Evolutionary conservation across 805 yeast species (phyloP).

Genomic region (Nakazawaea populi): DNA sequence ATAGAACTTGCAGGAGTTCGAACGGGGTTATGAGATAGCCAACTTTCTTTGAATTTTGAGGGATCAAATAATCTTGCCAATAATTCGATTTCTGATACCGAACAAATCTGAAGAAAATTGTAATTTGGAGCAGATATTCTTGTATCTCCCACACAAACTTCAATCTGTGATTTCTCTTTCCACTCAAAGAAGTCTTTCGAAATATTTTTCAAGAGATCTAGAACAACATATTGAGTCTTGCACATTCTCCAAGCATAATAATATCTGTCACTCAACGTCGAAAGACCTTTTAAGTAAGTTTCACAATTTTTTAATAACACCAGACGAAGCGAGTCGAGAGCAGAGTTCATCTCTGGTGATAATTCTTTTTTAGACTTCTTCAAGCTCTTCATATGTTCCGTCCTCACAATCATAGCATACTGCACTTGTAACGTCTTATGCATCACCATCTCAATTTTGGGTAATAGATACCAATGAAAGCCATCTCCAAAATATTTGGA

Average conservation of each 20-base stretch:
- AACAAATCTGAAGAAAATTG: constrained; percentile 14
- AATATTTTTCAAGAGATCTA: constrained; percentile 25
- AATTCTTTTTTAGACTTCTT: constrained; percentile 1
- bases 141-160: not conserved
- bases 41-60: not conserved
- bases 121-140: not conserved
- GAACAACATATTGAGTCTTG: constrained; percentile 44
- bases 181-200: not conserved
- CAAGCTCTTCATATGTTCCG: constrained; percentile 18
- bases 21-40: not conserved
- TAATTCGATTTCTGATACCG: constrained; percentile 14
- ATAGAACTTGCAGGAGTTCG: not conserved
- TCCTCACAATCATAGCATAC: constrained; percentile 22
- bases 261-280: constrained; percentile 47
- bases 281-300: constrained; percentile 32
- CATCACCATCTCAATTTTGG: constrained; percentile 28
- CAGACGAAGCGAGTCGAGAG: constrained; percentile 19
- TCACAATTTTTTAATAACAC: constrained; percentile 34
- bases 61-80: constrained; percentile 11
- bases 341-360: constrained; percentile 6
- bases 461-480: constrained; percentile 32
- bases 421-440: constrained; percentile 31
- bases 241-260: constrained; percentile 66
- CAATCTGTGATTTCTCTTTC: not conserved
- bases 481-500: constrained; percentile 25